Evolutionary conservation across 768 basidiomycete genomes (phyloP).

Genomic region (Kwoniella europaea): DNA sequence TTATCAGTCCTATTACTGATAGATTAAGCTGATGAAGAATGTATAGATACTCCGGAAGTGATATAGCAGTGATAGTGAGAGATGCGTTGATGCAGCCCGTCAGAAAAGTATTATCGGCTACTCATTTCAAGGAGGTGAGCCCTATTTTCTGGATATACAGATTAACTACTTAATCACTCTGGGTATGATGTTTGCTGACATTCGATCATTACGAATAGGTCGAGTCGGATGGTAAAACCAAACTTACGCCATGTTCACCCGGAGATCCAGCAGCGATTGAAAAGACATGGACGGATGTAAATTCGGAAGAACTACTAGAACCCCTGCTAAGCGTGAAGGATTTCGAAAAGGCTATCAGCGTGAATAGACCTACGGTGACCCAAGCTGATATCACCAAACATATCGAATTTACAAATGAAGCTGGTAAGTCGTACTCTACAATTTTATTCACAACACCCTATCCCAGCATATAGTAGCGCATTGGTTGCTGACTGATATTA

Average conservation of each 20-base stretch:
- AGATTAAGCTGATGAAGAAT: neutral
- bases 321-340: constrained; percentile 77
- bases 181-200: too few relatives aligned
- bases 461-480: too few relatives aligned
- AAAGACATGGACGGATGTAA: constrained; percentile 85
- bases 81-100: constrained; percentile 99
- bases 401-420: constrained; percentile 60
- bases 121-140: constrained; percentile 77
- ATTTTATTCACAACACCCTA: too few relatives aligned
- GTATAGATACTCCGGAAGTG: constrained; percentile 82
- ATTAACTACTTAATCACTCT: neutral
- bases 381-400: constrained; percentile 77
- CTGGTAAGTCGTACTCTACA: constrained; percentile 45
- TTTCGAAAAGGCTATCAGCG: constrained; percentile 78
- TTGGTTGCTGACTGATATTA: neutral
- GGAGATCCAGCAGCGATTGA: constrained; percentile 84
- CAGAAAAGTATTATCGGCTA: constrained; percentile 90
- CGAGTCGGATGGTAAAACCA: constrained; percentile 45
- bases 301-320: constrained; percentile 86
- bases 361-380: constrained; percentile 84
- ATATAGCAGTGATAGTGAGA: constrained; percentile 90
- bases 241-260: constrained; percentile 96
- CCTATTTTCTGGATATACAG: neutral
- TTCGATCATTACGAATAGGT: constrained; percentile 29
- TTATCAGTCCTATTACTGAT: neutral